Conservation (phyloP, 805 yeast species). For the Candida argentea region DNA sequence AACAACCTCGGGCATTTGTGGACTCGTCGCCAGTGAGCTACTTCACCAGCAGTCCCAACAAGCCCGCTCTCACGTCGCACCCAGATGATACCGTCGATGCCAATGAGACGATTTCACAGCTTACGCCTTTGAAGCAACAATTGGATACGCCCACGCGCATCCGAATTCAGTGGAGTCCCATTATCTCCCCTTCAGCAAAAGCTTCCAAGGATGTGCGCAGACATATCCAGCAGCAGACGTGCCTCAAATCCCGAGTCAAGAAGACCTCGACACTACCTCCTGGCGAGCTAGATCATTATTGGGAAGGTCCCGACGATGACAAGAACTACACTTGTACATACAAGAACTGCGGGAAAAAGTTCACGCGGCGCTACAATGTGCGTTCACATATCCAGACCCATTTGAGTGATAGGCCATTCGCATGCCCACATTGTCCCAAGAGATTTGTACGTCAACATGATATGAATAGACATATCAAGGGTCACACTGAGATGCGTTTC, state of each 20-base stretch:
- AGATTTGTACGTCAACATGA: constrained; percentile 95
- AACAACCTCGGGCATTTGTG: constrained; percentile 14
- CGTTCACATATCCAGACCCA: constrained; percentile 96
- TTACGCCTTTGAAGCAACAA: constrained; percentile 28
- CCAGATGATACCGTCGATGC: constrained; percentile 30
- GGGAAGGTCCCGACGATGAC: constrained; percentile 68
- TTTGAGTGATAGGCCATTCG: constrained; percentile 85
- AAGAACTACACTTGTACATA: constrained; percentile 67
- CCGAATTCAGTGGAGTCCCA: constrained; percentile 35
- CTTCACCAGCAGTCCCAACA: constrained; percentile 14
- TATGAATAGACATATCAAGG: constrained; percentile 77
- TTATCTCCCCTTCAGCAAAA: constrained; percentile 27
- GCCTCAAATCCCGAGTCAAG: constrained; percentile 34
- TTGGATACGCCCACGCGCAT: constrained; percentile 23
- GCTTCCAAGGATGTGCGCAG: constrained; percentile 8
- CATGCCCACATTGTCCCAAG: constrained; percentile 68
- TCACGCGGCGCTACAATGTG: constrained; percentile 83
- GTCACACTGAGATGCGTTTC: constrained; percentile 66
- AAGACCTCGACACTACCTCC: constrained; percentile 71
- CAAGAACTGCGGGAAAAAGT: constrained; percentile 70
- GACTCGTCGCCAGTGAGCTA: constrained; percentile 26
- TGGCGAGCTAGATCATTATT: constrained; percentile 77
- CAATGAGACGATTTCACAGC: constrained; percentile 29
- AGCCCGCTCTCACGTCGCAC: constrained; percentile 7
- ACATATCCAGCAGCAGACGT: constrained; percentile 34